Conservation (phyloP, 1,284 basidiomycete genomes). For the Microbotryum silenes-acaulis region DNA sequence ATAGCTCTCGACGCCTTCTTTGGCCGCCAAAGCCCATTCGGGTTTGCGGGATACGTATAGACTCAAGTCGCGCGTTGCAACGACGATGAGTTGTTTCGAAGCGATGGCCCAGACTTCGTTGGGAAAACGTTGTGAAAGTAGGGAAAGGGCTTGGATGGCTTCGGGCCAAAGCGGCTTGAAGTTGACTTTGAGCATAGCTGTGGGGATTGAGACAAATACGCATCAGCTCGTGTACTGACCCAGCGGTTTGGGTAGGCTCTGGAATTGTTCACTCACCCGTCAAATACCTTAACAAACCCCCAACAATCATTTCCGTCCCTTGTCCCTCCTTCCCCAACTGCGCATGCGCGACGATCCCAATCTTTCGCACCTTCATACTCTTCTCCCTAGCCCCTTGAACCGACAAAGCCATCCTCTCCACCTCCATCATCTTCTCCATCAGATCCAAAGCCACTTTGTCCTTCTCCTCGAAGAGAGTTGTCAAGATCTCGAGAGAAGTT, state of each 20-base stretch:
- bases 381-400: slow-evolving; percentile 73
- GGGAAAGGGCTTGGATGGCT: slow-evolving; percentile 58
- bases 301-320: slow-evolving; percentile 23
- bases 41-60: slow-evolving; percentile 27
- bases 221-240: no score
- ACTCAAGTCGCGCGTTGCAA: slow-evolving; percentile 23
- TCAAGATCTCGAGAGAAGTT: slow-evolving; percentile 41
- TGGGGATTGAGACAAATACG: neutral
- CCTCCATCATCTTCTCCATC: slow-evolving; percentile 32
- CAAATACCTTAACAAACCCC: slow-evolving; percentile 32
- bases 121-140: slow-evolving; percentile 54
- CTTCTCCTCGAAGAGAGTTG: slow-evolving; percentile 25
- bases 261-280: slow-evolving; percentile 44
- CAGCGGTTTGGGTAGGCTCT: no score
- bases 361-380: slow-evolving; percentile 54
- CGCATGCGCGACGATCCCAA: slow-evolving; percentile 34
- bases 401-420: slow-evolving; percentile 34
- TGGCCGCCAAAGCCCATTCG: slow-evolving; percentile 16
- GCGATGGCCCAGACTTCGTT: slow-evolving; percentile 64
- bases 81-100: slow-evolving; percentile 40
- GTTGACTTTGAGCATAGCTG: slow-evolving; percentile 81
- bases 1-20: neutral
- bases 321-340: slow-evolving; percentile 25
- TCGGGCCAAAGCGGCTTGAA: slow-evolving; percentile 80
- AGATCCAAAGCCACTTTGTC: slow-evolving; percentile 26